Evolutionary conservation across 257 asterid species (phyloP).

Genomic region (Solanum chilense): DNA sequence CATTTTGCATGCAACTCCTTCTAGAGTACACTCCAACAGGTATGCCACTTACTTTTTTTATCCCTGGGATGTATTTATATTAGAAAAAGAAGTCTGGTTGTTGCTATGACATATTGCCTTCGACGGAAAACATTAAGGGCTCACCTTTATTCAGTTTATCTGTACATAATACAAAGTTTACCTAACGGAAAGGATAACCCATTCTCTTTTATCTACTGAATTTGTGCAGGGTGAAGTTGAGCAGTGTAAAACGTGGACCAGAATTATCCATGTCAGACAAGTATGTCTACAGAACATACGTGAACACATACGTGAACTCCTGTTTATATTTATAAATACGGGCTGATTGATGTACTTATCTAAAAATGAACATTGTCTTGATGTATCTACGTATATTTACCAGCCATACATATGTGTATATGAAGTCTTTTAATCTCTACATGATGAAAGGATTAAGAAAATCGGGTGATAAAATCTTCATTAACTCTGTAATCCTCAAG

Average conservation of each 20-base stretch:
- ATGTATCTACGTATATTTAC: not conserved
- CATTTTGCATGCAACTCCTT: constrained; percentile 93
- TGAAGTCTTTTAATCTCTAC: not conserved
- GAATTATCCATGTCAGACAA: constrained; percentile 57
- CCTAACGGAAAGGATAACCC: not conserved
- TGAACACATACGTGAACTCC: not conserved
- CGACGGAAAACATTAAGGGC: not conserved
- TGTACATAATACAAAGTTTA: not conserved
- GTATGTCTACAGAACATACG: constrained; percentile 27
- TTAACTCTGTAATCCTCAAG: not conserved
- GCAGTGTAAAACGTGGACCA: constrained; percentile 43
- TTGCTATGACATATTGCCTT: not conserved
- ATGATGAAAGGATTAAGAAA: not conserved
- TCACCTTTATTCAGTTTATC: not conserved
- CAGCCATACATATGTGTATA: not conserved
- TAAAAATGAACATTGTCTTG: not conserved
- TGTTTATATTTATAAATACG: not conserved
- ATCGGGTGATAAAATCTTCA: not conserved
- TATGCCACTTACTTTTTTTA: constrained; percentile 10
- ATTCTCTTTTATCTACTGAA: not conserved
- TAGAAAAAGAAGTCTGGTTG: not conserved
- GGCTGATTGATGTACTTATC: not conserved
- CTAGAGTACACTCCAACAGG: constrained; percentile 73
- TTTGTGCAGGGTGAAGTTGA: constrained; percentile 46
- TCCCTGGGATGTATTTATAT: not conserved